Percentiles rank a stretch among this genome's conserved stretches.
Conservation (phyloP, 306 rosid species). For the Quercus berberidifolia region DNA sequence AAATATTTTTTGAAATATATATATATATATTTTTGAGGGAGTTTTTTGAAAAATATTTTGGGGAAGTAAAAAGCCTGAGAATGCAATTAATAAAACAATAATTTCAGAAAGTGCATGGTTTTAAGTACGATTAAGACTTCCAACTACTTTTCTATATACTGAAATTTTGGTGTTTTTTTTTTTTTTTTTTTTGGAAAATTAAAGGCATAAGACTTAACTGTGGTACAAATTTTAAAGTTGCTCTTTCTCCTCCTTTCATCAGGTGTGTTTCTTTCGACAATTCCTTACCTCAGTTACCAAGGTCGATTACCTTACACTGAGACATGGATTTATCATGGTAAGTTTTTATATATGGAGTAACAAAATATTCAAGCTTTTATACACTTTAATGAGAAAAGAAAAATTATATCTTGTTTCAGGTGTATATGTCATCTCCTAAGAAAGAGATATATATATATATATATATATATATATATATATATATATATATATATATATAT, state of each 20-base stretch:
- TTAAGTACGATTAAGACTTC: neutral
- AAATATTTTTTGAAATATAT: too few relatives aligned
- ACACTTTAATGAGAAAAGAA: neutral
- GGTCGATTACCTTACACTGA: slow-evolving; percentile 67
- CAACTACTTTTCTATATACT: neutral
- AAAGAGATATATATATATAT: neutral
- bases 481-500: neutral
- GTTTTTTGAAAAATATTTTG: too few relatives aligned
- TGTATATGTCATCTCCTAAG: too few relatives aligned
- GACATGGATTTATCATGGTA: slow-evolving; percentile 86
- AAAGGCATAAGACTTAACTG: neutral
- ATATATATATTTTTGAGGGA: too few relatives aligned
- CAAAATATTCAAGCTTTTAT: neutral
- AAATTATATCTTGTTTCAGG: too few relatives aligned
- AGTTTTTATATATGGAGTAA: slow-evolving; percentile 16
- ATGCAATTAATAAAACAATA: too few relatives aligned
- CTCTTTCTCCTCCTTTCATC: neutral
- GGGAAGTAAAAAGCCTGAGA: too few relatives aligned
- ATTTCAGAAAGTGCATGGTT: too few relatives aligned
- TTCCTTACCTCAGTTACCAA: slow-evolving; percentile 60
- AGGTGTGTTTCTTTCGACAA: slow-evolving; percentile 91
- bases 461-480: neutral
- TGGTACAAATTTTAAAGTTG: neutral
- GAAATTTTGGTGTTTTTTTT: neutral
- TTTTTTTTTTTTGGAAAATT: neutral